Conservation (phyloP, 768 basidiomycete species). For the Leucocoprinus leucothites region DNA sequence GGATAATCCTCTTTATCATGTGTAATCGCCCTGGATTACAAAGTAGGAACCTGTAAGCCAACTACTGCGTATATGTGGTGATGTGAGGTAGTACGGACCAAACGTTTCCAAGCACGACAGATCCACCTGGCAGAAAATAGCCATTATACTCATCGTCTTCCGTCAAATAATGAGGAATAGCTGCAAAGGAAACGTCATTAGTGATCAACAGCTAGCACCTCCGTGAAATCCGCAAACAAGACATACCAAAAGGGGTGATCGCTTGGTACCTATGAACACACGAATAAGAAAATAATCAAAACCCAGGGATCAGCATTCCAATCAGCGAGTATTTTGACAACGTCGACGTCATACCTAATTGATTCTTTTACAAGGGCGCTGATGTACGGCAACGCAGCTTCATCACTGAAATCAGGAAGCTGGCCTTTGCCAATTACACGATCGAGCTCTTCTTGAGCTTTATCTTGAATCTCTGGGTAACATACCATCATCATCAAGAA, state of each 20-base stretch:
- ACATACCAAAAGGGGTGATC: conserved; percentile 19
- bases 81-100: conserved; percentile 12
- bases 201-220: background rate
- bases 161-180: conserved; percentile 19
- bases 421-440: conserved; percentile 16
- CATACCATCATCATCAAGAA: conserved; percentile 20
- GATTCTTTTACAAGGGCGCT: conserved; percentile 20
- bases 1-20: conserved; percentile 21
- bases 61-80: background rate
- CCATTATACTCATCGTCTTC: conserved; percentile 22
- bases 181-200: conserved; percentile 4
- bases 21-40: conserved; percentile 17
- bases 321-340: background rate
- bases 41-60: background rate
- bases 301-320: conserved; percentile 1
- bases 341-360: conserved; percentile 14
- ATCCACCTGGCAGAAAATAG: conserved; percentile 16
- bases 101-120: conserved; percentile 19
- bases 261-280: conserved; percentile 14
- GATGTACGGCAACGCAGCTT: conserved; percentile 18
- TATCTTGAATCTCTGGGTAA: conserved; percentile 19
- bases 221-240: background rate
- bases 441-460: conserved; percentile 24
- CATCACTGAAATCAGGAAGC: conserved; percentile 21
- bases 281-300: background rate